Evolutionary conservation across 129 eudicot genomes (phyloP), one percentile per base, ranked within the genome.

Genomic region (Centrapalus pauciflorus): DNA sequence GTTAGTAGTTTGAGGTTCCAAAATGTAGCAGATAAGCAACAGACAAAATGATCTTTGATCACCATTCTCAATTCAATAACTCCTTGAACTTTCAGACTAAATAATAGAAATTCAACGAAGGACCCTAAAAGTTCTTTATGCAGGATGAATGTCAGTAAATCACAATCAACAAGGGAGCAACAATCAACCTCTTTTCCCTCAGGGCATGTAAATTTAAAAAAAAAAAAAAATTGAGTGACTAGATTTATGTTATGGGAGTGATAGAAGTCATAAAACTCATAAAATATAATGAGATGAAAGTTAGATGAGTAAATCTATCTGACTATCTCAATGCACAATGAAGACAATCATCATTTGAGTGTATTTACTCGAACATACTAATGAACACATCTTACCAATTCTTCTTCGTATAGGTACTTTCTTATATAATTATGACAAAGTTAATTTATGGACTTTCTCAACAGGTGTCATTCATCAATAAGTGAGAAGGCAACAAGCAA

Each of bases 121-220:
- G 45, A n/a, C n/a, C 16, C 16, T 12, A 38, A 38, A 38, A 38
- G 45, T 38, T 11, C 14, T 38, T 14, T 38, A 11, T 38, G 45
- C 14, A 11, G 14, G 45, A 38, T 1, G 12, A 9, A 38, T 38
- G 45, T 38, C 45, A 13, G 14, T 9, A 10, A 68, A 20, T 41
- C 74, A 69, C 29, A 69, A 69, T 37, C 74, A 69, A 55, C 55
- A 69, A 35, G 40, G 55, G 29, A 35, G 43, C 51, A 67, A 67
- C 37, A 13, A 52, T 13, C 33, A 4, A 24, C 43, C 55, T 54
- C 55, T 38, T 69, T 56, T 27, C 55, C 29, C 55, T 6, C 11
- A 37, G 9, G 21, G 34, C 4, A 20, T 11, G 19, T 69, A 69
- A 10, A 27, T 28, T 40, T 14, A 1, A 28, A 20, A 28, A 20